Evolutionary conservation across 495 filamentous ascomycete genomes (phyloP), one percentile per base, ranked within the genome.

Genomic region (Pyronema omphalodes): DNA sequence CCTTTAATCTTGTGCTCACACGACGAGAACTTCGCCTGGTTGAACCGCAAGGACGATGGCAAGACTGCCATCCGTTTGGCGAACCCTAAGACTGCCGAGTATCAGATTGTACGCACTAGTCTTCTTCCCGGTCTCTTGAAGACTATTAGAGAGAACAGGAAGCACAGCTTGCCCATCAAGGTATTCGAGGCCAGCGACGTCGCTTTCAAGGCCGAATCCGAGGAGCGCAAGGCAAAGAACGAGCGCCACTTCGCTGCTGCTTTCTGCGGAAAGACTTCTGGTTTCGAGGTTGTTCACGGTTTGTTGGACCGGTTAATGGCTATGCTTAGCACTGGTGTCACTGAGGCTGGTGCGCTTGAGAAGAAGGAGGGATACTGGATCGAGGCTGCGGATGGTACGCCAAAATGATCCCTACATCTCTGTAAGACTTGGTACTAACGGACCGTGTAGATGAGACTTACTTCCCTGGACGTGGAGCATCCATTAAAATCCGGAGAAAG

Each of bases 21-120:
- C 66, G 91, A 94, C 64, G 91, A 99, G 76, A 99, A 96, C 71
- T 99, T 95, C 67, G 82, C 72, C 44, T 95, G 87, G 86, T 73
- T 99, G 37, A 94, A 96, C 69, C 83, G 89, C 55, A 78, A 79
- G 57, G 88, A 94, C 57, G 83, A 94, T 58, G 88, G 91, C 46
- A 80, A 71, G 17, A 88, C 81, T 0, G 87, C 86, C 6, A 81
- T 99, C 57, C 82, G 76, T 63, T 80, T 99, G 40, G 84, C 85
- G 53, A 99, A 99, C 69, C 91, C 91, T 51, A 96, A 96, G 73
- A 93, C 89, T 2, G 76, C 77, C 14, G 91, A 99, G 64, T 99
- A 95, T 69, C 91, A 99, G 68, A 79, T 99, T 57, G 93, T 94
- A 9, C 83, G 91, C 46, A 96, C 93, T 5, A 84, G 77, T 1